Evolutionary conservation across 768 basidiomycete species (phyloP).

Genomic region (Tremella yokohamensis): DNA sequence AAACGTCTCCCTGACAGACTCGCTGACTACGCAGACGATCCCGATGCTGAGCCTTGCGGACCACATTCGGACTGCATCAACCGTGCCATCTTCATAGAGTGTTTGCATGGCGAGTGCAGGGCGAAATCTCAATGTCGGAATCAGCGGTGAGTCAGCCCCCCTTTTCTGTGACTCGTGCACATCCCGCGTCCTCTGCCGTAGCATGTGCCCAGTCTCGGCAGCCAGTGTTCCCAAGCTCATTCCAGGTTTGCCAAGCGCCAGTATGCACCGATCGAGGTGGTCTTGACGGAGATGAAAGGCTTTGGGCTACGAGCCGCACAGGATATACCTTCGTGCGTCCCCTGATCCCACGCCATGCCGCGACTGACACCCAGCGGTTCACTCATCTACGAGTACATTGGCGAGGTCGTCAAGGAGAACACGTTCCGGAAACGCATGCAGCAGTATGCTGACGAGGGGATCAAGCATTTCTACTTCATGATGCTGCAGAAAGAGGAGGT

Average conservation of each 20-base stretch:
- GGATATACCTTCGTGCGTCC: conserved; percentile 52
- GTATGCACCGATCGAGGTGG: conserved; percentile 83
- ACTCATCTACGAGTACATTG: conserved; percentile 97
- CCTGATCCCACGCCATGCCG: not conserved
- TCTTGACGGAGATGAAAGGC: conserved; percentile 91
- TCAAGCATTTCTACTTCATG: conserved; percentile 98
- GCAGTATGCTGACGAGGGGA: conserved; percentile 86
- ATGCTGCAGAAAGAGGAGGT: conserved; percentile 98
- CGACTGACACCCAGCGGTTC: conserved; percentile 61
- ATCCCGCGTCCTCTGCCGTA: not conserved
- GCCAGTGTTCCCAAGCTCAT: too few species aligned
- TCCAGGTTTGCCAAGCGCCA: conserved; percentile 78
- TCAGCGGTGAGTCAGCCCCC: conserved; percentile 65
- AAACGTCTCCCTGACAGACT: too few species aligned
- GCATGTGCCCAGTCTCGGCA: too few species aligned
- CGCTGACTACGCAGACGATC: conserved; percentile 55
- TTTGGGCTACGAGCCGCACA: conserved; percentile 78
- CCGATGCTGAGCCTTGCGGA: conserved; percentile 70
- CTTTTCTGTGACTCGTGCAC: not conserved
- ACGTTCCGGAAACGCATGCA: conserved; percentile 92
- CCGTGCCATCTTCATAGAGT: conserved; percentile 93
- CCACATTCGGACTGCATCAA: conserved; percentile 92
- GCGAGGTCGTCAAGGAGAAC: conserved; percentile 83
- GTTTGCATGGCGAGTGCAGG: conserved; percentile 81
- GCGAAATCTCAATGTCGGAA: conserved; percentile 80